Base-by-base conservation (phyloP, 2,329 filamentous ascomycete genomes). In the Fonsecaea nubica region DNA sequence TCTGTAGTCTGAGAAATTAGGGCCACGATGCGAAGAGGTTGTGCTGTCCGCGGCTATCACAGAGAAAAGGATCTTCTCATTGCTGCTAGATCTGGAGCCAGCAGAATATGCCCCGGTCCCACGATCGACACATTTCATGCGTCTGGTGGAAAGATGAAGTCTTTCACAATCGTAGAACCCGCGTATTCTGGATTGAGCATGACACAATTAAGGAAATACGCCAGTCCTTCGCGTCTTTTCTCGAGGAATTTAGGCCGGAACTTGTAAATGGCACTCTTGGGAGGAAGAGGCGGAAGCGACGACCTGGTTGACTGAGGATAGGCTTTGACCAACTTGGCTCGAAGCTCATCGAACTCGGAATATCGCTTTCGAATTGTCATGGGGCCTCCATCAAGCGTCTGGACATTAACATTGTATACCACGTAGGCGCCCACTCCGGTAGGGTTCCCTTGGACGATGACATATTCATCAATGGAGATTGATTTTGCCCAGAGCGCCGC, bases 181-280 rank as follows among this genome's bases (percentile, higher is more conserved):
- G 93, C 92, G 76, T 97, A 97, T 77, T 97, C 93, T 0, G 94
- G 94, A 77, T 97, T 97, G 35, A 97, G 81, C 71, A 98, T 80
- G 68, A 97, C 89, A 80, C 93, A 97, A 76, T 96, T 96, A 62
- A 99, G 81, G 76, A 98, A 99, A 76, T 98, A 97, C 76, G 92
- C 89, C 66, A 99, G 82, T 5, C 93, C 94, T 50, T 87, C 85
- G 72, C 92, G 88, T 74, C 95, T 86, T 75, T 90, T 89, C 78
- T 97, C 93, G 18, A 99, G 84, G 77, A 99, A 98, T 59, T 86
- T 87, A 10, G 92, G 89, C 59, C 91, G 86, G 75, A 97, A 97
- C 69, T 85, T 84, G 73, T 84, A 94, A 62, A 98, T 88, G 59
- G 96, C 83, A 76, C 92, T 96, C 81, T 99, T 99, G 38, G 92